A percentile compares a stretch with the other conserved stretches of the same genome.
Conservation (phyloP, 2,329 filamentous ascomycete genomes). For the Fusarium xylarioides region DNA sequence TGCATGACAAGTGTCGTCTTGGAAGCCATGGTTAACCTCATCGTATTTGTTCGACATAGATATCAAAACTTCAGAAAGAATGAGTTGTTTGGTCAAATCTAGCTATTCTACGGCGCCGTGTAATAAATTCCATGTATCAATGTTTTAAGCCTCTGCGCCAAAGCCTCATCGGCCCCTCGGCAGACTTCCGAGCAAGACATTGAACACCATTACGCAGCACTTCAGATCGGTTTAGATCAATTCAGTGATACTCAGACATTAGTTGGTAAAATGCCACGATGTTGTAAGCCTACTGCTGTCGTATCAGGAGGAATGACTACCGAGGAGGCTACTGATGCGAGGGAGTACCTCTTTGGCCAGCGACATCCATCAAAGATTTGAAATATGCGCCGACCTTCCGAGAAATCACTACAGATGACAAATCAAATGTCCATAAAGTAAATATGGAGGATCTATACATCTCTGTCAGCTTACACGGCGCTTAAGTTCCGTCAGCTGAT, state of each 20-base stretch:
- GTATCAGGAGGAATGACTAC: neutral
- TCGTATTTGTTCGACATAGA: no score
- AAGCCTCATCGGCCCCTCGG: neutral
- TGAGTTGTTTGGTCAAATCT: rapidly evolving
- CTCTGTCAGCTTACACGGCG: neutral
- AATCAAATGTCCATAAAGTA: neutral
- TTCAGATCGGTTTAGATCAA: no score
- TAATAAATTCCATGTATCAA: neutral
- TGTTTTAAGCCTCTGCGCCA: no score
- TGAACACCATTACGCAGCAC: neutral
- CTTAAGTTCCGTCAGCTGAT: neutral
- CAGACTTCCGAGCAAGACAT: neutral
- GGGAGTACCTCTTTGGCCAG: no score
- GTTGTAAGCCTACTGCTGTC: rapidly evolving
- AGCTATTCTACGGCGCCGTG: rapidly evolving
- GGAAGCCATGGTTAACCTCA: neutral
- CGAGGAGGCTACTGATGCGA: no score
- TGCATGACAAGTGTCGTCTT: neutral
- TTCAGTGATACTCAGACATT: rapidly evolving
- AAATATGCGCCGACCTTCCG: neutral
- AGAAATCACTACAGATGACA: neutral
- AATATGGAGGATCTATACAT: neutral
- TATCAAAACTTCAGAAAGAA: neutral
- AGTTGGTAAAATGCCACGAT: rapidly evolving
- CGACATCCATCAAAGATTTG: neutral